Evolutionary conservation across 140 eudicot genomes (phyloP), one percentile per base, ranked within the genome.

Genomic region (Senecio squalidus): DNA sequence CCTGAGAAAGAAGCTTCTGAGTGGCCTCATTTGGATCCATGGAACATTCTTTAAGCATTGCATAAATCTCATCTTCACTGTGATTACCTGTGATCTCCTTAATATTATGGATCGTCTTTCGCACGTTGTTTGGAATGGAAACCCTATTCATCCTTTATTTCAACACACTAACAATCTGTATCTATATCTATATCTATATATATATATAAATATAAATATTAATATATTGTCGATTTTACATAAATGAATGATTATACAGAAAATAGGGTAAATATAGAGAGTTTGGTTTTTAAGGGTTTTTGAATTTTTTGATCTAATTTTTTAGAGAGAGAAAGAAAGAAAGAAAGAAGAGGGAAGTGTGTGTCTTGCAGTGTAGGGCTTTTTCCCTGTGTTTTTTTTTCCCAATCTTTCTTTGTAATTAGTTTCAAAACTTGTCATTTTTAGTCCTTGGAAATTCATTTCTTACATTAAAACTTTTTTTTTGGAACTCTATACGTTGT

Each of bases 1-100:
- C 96, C 62, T 80, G 96, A 16, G 31, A 61, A 27, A 87, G 82
- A 33, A 87, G 96, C 82, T 76, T 80, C 69, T 87, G 89, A 0
- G 73, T 31, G 34, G 96, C 80, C 60, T 87, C 96, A 68, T 87
- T 80, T 57, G 96, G 96, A 83, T 87, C 96, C 93, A 83, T 87
- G 38, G 72, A 66, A 68, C 96, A 87, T 49, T 87, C 96, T 68
- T 73, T 77, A 31, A 87, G 86, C 89, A 75, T 83, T 55, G 81
- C 78, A 75, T 87, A 87, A 33, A 87, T 81, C 74, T 87, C 96
- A 39, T 87, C 96, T n/a, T 88, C 96, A 60, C 74, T 70, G 65
- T 84, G 86, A 55, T 68, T 83, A 52, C 90, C 89, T 2, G 86
- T 68, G 81, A 81, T 84, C 89, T 88, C 96, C 78, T 88, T 84